Conservation (phyloP, 164 flowering plant genomes). For the Hamamelis virginiana region DNA sequence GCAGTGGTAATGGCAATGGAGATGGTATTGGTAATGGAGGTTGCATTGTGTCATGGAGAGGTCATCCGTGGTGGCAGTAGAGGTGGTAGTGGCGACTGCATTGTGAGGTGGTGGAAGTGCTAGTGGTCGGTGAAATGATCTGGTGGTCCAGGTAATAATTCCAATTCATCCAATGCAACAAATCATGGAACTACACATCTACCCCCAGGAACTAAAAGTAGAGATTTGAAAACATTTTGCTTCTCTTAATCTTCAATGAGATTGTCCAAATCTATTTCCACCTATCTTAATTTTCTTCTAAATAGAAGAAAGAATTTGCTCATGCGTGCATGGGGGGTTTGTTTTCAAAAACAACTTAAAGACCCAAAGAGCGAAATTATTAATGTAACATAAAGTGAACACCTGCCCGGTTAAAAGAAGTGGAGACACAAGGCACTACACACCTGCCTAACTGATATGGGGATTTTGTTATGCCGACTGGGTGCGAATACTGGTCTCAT, state of each 20-base stretch:
- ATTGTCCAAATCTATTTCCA: too few species aligned
- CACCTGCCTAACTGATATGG: constrained; percentile 85
- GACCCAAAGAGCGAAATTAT: not conserved
- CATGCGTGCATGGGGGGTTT: too few species aligned
- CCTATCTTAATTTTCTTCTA: not conserved
- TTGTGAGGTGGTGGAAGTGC: not conserved
- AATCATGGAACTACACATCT: too few species aligned
- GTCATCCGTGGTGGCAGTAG: too few species aligned
- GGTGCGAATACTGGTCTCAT: constrained; percentile 75
- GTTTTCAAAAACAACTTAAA: not conserved
- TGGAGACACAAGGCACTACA: not conserved
- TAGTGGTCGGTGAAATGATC: not conserved
- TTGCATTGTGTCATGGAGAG: too few species aligned
- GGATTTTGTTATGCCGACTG: constrained; percentile 70
- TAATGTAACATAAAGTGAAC: not conserved
- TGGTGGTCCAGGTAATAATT: too few species aligned
- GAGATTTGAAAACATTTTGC: too few species aligned
- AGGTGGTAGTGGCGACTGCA: not conserved
- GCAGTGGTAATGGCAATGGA: too few species aligned
- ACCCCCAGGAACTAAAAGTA: too few species aligned
- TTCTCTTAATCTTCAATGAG: too few species aligned
- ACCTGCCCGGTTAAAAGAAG: not conserved
- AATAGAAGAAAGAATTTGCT: not conserved
- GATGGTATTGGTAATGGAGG: too few species aligned
- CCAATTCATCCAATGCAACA: too few species aligned